A percentile compares a stretch with the other conserved stretches of the same genome.
These are phyloP conservation scores for Cryptococcus sp. DNA, from an alignment of 1,284 basidiomycete genomes.

Conservation along the genomic window DNA sequence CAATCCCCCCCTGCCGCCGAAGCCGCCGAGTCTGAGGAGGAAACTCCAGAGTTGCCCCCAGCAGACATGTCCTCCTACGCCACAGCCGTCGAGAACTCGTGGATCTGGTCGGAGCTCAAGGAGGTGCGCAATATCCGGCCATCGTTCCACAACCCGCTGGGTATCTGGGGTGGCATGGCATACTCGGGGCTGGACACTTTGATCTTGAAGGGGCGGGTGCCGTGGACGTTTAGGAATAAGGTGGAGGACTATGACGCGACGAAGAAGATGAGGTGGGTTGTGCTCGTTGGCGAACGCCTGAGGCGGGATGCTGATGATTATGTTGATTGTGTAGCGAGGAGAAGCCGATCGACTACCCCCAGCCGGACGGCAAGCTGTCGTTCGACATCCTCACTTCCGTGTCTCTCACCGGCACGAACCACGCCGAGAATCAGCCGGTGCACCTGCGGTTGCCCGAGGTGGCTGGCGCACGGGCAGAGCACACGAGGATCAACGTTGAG, in stretches of 20 bases:
- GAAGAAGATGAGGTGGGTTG: constrained; percentile 57
- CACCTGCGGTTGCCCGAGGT: constrained; percentile 69
- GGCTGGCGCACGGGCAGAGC: constrained; percentile 57
- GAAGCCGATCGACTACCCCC: constrained; percentile 84
- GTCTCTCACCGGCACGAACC: constrained; percentile 90
- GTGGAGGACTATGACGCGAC: constrained; percentile 71
- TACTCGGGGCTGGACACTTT: constrained; percentile 90
- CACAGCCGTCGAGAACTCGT: constrained; percentile 68
- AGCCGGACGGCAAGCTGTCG: constrained; percentile 84
- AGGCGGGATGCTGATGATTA: neutral
- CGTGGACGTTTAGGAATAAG: constrained; percentile 85
- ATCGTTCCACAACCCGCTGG: constrained; percentile 80
- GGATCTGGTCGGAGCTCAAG: constrained; percentile 83
- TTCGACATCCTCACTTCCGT: constrained; percentile 93
- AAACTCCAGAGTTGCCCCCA: constrained; percentile 12
- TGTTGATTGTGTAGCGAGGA: constrained; percentile 53
- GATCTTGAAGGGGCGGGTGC: constrained; percentile 78
- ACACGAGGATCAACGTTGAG: constrained; percentile 72
- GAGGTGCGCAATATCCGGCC: constrained; percentile 92
- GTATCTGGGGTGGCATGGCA: constrained; percentile 80
- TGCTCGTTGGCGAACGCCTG: neutral
- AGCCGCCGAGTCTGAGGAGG: constrained; percentile 20
- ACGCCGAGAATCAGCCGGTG: constrained; percentile 90
- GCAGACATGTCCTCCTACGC: constrained; percentile 79
- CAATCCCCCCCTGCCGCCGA: constrained; percentile 44